Evolutionary conservation across 768 basidiomycete species (phyloP), one percentile per base, ranked within the genome.

Genomic region (Agaricus blazei): DNA sequence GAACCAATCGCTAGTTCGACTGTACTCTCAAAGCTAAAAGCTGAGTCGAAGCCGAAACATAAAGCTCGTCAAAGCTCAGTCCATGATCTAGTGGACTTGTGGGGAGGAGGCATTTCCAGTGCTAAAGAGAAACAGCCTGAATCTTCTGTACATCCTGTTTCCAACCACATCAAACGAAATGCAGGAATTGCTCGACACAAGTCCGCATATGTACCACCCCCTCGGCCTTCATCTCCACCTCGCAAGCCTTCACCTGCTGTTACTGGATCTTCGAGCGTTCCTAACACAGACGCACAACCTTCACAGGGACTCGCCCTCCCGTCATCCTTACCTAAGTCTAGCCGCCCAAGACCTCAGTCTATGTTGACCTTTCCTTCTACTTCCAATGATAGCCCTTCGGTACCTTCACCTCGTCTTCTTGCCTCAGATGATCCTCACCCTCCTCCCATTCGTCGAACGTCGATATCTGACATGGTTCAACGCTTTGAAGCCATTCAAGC

Each of bases 391-490:
- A 72, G 67, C 42, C 56, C 70, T 12, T 64, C 72, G 43, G 60
- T 62, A 28, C 65, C 68, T 34, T 70, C 71, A 48, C 65, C 72
- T 43, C 68, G 68, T 12, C 67, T 85, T 9, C 64, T 72, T 42
- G 77, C 82, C 19, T 78, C 84, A 2, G 75, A 73, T 46, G 77
- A 79, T 48, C 55, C 71, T 3, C 75, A 68, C 42, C 68, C 75
- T 36, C 76, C 76, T 31, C 67, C 69, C 2, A 60, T 67, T 5
- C 63, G 66, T 7, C 80, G 90, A 19, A 87, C 85, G 3, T 93
- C 91, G 0, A 93, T 93, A 62, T 84, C 90, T 40, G 83, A 93
- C 64, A 91, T 93, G 82, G 91, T 93, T 26, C 87, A 89, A 60
- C 81, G 75, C 44, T 93, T 85, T 66, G 91, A 93, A 67, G 81